Evolutionary conservation across 73 alveolate species (phyloP), one percentile per base, ranked within the genome.

Genomic region (Paramecium bursaria): DNA sequence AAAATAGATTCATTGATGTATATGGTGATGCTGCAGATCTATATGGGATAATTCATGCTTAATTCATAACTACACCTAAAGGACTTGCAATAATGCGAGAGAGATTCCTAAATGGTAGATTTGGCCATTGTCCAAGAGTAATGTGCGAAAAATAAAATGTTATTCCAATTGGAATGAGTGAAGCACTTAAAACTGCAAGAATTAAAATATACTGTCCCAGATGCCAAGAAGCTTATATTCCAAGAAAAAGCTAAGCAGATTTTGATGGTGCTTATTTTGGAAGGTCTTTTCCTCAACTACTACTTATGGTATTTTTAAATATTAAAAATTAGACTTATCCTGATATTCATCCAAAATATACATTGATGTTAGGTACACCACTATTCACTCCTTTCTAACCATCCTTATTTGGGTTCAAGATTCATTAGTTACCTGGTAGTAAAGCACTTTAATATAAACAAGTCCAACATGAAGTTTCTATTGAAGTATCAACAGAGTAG

Each of bases 251-350:
- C 74, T 61, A 85, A 27, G 90, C 92, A 39, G 98, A 93, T 87
- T 86, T 95, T 76, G 99, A 95, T 91, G 99, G 99, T 13, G 97
- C 99, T 47, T 95, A 95, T 86, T 91, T 95, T 85, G 99, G 99
- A 50, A 61, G 93, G 3, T 61, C 92, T 55, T 89, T 93, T 85
- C 95, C 97, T n/a, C 93, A 88, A 54, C 75, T 92, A 44, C 87
- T 95, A 73, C 76, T 95, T 26, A 48, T 85, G 80, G 90, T 79
- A 80, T 2, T 6, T 15, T 0, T 67, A n/a, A 13, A 25, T 5
- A 67, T 67, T 67, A 39, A 39, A 9, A 15, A 19, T 9, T 39
- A 67, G 82, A 67, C 82, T 14, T 67, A 67, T 39, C 82, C 82
- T 3, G 82, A 67, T 67, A 67, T 67, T 3, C 82, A 67, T 39